Evolutionary conservation across 2,329 filamentous ascomycete species (phyloP).

Genomic region (Camptophora hylomeconis): DNA sequence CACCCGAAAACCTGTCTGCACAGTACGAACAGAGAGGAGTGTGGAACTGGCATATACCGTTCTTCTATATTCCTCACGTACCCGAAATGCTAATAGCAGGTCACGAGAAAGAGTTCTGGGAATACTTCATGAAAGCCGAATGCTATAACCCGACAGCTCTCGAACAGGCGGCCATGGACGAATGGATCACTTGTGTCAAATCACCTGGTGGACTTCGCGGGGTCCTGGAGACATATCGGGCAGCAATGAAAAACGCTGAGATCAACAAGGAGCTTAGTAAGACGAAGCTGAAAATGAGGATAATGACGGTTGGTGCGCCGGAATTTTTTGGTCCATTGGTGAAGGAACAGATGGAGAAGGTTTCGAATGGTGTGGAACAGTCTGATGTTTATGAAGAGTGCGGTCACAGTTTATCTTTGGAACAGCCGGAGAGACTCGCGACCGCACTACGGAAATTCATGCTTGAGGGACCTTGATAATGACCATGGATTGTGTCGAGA

Average conservation of each 20-base stretch:
- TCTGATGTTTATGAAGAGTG: conserved; percentile 6
- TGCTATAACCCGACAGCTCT: conserved; percentile 22
- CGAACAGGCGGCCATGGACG: conserved; percentile 22
- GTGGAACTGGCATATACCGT: conserved; percentile 41
- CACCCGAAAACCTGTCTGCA: conserved; percentile 29
- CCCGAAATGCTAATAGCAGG: conserved; percentile 36
- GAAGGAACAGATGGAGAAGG: conserved; percentile 3
- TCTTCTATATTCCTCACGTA: conserved; percentile 42
- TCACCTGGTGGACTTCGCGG: conserved; percentile 32
- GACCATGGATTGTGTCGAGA: too few relatives aligned
- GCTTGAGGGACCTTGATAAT: too few relatives aligned
- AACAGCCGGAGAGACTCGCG: conserved; percentile 4
- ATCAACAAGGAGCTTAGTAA: conserved; percentile 5
- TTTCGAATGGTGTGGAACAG: conserved; percentile 3
- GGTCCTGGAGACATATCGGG: conserved; percentile 45
- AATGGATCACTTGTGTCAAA: conserved; percentile 31
- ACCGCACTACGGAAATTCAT: conserved; percentile 2
- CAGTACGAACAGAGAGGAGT: conserved; percentile 27
- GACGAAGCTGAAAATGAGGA: conserved; percentile 29
- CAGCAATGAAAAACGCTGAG: conserved; percentile 39
- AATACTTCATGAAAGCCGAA: conserved; percentile 31
- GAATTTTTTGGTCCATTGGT: conserved; percentile 7
- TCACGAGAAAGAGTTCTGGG: conserved; percentile 27
- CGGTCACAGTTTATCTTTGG: conserved; percentile 5
- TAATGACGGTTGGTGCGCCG: conserved; percentile 7